Base-by-base conservation (phyloP, 176 grass and related monocot species). In the Eremochloa ophiuroides region DNA sequence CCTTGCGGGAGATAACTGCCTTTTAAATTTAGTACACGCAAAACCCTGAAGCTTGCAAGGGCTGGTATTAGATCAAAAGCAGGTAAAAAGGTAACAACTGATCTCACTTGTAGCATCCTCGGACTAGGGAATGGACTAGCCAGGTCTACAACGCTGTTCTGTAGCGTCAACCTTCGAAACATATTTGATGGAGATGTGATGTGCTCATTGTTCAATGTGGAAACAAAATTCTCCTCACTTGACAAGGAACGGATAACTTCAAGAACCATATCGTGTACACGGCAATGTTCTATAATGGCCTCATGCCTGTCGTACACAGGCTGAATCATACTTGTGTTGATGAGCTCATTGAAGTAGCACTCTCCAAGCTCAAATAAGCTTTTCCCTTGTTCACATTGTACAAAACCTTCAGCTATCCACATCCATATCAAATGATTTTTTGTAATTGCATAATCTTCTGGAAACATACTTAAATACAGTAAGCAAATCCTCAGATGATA, bases 171-270 rank as follows among this genome's bases (percentile, higher is more conserved):
- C n/a, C n/a, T n/a, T n/a, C n/a, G n/a, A n/a, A n/a, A n/a, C n/a
- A n/a, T n/a, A n/a, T n/a, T n/a, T n/a, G n/a, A 50, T 44, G 1
- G 22, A 63, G 27, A 65, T 13, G 18, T 30, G 5, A 0, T 0
- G 4, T 48, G 18, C 3, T 23, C 13, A 47, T 44, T 33, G 14
- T 22, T 62, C 7, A 47, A 16, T 5, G 50, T 25, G 3, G 2
- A 34, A n/a, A 66, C 41, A 25, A 79, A 79, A 1, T 79, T 66
- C 25, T 79, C 76, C 66, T 79, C 27, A 15, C 43, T 66, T 35
- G 61, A 66, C 10, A 79, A 35, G 0, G 41, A 79, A 17, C 42
- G 4, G 7, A 79, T 31, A 44, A 79, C 28, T 38, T 79, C 77
- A 53, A 68, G 62, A 16, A 80, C 31, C 62, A 80, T 67, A 51